Percentiles rank a stretch among this genome's conserved stretches.
These are phyloP conservation scores for Passiflora organensis DNA, from an alignment of 345 rosid species.

Conservation along the genomic window DNA sequence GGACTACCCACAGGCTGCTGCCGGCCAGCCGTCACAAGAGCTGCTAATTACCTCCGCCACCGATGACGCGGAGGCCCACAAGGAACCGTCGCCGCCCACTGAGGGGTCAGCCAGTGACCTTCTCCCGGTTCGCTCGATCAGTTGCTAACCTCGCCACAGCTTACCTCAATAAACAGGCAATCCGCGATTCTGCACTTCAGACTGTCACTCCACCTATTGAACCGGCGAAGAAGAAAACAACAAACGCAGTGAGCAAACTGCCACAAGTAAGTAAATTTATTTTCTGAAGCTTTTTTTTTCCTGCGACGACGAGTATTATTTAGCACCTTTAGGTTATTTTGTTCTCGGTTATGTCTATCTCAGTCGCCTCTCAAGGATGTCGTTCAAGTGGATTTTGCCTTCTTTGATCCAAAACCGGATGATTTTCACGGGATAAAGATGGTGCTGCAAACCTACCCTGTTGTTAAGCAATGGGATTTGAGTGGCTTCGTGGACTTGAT, in stretches of 20 bases:
- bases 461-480: constrained; percentile 75
- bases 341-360: constrained; percentile 3
- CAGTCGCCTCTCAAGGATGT: constrained; percentile 40
- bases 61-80: constrained; percentile 28
- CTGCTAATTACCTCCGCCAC: neutral
- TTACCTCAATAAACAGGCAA: constrained; percentile 27
- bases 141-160: constrained; percentile 39
- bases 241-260: constrained; percentile 16
- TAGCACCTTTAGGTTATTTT: neutral
- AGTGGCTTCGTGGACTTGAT: constrained; percentile 84
- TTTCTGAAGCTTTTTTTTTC: constrained; percentile 5
- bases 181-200: constrained; percentile 18
- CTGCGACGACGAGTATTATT: neutral
- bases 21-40: too few species aligned
- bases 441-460: constrained; percentile 62
- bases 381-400: constrained; percentile 86
- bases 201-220: constrained; percentile 24
- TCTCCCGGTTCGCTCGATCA: constrained; percentile 68
- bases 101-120: constrained; percentile 47
- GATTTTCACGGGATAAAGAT: constrained; percentile 82
- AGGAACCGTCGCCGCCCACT: constrained; percentile 24
- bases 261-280: too few species aligned
- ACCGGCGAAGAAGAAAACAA: constrained; percentile 9
- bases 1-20: too few species aligned
- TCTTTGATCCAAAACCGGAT: constrained; percentile 77